Percentiles rank a stretch among this genome's conserved stretches.
Evolutionary conservation across 805 yeast species (phyloP).

Genomic region (Kluyveromyces nonfermentans): DNA sequence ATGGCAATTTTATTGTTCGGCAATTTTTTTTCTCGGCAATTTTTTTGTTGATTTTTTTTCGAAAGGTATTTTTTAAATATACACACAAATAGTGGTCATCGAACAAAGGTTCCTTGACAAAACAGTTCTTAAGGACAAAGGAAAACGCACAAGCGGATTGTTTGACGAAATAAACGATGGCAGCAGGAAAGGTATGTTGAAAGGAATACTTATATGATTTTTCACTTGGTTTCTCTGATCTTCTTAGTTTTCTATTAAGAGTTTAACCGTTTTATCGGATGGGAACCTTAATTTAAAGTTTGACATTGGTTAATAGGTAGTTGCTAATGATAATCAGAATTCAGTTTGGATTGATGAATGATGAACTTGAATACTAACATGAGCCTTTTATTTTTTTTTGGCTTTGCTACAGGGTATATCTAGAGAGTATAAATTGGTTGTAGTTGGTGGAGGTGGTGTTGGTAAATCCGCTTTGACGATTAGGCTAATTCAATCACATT

Average conservation of each 20-base stretch:
- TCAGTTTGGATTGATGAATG: background rate
- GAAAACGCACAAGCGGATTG: background rate
- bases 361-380: background rate
- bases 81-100: background rate
- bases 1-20: background rate
- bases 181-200: background rate
- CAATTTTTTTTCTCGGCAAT: background rate
- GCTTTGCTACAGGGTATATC: slow-evolving; percentile 21
- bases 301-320: background rate
- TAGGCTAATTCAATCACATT: slow-evolving; percentile 87
- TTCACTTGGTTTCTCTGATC: too few species aligned
- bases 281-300: background rate
- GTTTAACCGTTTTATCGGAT: too few species aligned
- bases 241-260: too few species aligned
- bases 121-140: background rate
- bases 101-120: background rate
- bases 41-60: background rate
- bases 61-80: background rate
- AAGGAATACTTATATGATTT: background rate
- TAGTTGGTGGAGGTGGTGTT: slow-evolving; percentile 98
- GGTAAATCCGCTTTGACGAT: slow-evolving; percentile 96
- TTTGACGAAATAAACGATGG: background rate
- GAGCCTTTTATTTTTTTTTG: background rate
- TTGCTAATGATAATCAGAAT: background rate
- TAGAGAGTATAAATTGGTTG: slow-evolving; percentile 85